Evolutionary conservation across 2,329 filamentous ascomycete species (phyloP).

Genomic region (Alternaria sp.): DNA sequence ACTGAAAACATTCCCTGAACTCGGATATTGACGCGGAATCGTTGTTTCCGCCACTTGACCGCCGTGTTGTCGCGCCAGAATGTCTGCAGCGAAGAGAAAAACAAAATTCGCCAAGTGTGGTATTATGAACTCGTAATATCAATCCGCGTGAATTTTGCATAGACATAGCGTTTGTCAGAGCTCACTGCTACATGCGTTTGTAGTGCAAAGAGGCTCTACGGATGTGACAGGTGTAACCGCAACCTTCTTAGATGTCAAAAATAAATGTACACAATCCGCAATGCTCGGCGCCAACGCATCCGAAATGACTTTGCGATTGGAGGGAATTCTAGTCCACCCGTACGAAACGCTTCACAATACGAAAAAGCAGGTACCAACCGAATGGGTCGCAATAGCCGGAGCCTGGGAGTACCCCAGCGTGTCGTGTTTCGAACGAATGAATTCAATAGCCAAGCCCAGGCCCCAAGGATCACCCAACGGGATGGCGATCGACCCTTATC

Average conservation of each 20-base stretch:
- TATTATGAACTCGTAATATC: background rate
- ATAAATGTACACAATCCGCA: background rate
- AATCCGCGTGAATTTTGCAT: background rate
- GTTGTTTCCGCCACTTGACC: conserved; percentile 9
- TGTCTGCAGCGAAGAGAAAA: background rate
- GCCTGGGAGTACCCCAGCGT: conserved; percentile 18
- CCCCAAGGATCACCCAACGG: conserved; percentile 13
- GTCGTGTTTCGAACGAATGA: conserved; percentile 33
- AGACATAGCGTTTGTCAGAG: background rate
- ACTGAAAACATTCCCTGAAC: background rate
- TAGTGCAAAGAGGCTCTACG: background rate
- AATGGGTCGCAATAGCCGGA: conserved; percentile 20
- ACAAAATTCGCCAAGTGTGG: background rate
- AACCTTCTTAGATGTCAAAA: conserved; percentile 1
- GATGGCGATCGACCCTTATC: conserved; percentile 18
- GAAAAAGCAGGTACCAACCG: conserved; percentile 10
- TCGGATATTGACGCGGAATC: background rate
- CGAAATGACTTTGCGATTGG: conserved; percentile 4
- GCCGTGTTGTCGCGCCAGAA: background rate
- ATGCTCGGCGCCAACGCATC: background rate
- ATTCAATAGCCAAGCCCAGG: conserved; percentile 8
- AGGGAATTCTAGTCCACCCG: conserved; percentile 10
- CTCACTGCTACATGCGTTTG: background rate
- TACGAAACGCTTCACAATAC: conserved; percentile 18
- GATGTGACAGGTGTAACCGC: background rate